Percentiles rank a stretch among this genome's conserved stretches.
phyloP scores from a whole-genome alignment of 441 rosid genomes.

The Erysimum cheiri region DNA sequence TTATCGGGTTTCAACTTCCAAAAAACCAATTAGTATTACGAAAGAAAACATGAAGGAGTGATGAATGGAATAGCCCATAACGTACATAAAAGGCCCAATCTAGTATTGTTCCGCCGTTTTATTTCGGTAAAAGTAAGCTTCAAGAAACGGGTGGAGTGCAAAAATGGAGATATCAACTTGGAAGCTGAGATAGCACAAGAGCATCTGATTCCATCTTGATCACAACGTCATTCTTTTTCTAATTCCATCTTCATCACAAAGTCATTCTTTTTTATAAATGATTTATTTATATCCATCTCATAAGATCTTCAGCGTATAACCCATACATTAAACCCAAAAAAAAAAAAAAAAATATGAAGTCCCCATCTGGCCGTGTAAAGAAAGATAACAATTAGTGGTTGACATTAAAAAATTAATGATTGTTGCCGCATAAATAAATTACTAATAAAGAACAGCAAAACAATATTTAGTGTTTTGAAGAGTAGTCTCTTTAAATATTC shows the following conservation, averaged over 20 bases:
- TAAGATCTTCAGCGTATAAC: neutral
- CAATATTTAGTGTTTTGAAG: neutral
- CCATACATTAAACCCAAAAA: too few species aligned
- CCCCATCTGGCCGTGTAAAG: conserved; percentile 16
- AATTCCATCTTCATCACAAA: conserved; percentile 2
- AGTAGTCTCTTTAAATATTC: neutral
- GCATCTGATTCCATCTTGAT: conserved; percentile 31
- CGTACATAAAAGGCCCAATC: neutral
- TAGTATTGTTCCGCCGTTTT: neutral
- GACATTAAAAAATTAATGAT: neutral
- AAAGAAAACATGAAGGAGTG: too few species aligned
- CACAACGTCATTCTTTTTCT: conserved; percentile 16
- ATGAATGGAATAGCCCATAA: neutral
- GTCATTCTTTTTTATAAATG: conserved; percentile 25
- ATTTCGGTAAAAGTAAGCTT: neutral
- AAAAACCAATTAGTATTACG: too few species aligned
- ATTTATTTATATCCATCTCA: neutral
- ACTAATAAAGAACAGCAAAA: neutral
- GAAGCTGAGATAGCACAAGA: neutral
- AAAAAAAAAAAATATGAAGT: neutral
- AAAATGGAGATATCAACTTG: conserved; percentile 11
- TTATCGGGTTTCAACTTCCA: too few species aligned
- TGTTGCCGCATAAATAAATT: conserved; percentile 6
- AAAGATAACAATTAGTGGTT: neutral
- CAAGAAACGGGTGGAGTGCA: conserved; percentile 16